Base-by-base conservation (phyloP, 2,329 filamentous ascomycete genomes). In the Fusarium cicatricum region DNA sequence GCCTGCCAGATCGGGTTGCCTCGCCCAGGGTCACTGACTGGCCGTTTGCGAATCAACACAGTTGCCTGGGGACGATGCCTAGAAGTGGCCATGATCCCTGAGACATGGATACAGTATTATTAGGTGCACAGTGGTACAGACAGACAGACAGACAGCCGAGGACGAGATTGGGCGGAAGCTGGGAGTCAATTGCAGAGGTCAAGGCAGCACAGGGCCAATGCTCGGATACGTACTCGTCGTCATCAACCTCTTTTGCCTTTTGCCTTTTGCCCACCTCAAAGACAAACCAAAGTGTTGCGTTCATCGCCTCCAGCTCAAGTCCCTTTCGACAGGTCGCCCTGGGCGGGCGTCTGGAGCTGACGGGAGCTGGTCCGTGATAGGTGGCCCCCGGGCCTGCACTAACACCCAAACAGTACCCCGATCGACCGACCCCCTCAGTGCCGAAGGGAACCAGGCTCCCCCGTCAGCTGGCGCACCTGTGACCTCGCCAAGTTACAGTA, bases 401-500 rank as follows among this genome's bases (percentile, higher is more conserved):
- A 65, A 51, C 54, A 52, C 61, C 47, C 23, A 62, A 64, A 55
- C 41, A 62, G 61, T 64, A 48, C 61, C 43, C 46, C 36, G 61
- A 64, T 62, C 58, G 61, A 62, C 61, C 50, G 46, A 48, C 53
- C 61, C 29, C 54, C 61, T 57, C 60, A 61, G 58, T 55, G 57
- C 64, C 60, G 49, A 66, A 62, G 63, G 54, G 58, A 66, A 52
- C 54, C 60, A 59, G 58, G 55, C 58, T 58, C 47, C 64, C 49
- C 58, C 64, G 58, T 66, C 64, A 66, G 55, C 64, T 66, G 61
- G 64, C 51, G 58, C 52, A 57, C 39, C 47, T 57, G 44, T 61
- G 56, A 40, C 52, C 55, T 61, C 56, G 47, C 59, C 28, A 42
- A 46, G 55, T 47, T 62, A 43, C 59, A 54, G 54, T 32, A 41